Base-by-base conservation (phyloP, 108 stramenopile genomes). In the Nannochloropsis gaditana region DNA sequence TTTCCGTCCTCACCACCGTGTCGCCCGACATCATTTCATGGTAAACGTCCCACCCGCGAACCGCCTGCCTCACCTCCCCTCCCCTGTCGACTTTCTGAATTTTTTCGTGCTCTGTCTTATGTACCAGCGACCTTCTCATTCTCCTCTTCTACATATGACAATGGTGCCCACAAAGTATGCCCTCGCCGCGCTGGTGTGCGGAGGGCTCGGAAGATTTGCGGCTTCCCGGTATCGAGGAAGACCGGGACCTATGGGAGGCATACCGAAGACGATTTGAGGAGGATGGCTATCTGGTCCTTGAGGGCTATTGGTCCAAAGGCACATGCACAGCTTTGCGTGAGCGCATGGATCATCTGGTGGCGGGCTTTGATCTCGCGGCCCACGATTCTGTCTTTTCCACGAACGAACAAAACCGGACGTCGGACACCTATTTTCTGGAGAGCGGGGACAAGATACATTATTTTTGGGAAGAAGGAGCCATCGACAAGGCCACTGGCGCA, bases 381-480 rank as follows among this genome's bases (percentile, higher is more conserved):
- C 45, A 84, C 43, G 42, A 84, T 21, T 86, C 90, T 9, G 82
- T 89, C 31, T 90, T 90, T 44, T 45, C 90, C 21, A 90, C 90
- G 21, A 45, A 90, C 44, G 90, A 90, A 43, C 44, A 83, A 15
- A 89, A 84, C 9, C 88, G 89, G 44, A 45, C 86, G 21, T 83
- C 83, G 47, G 90, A 90, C 81, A 87, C 85, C 1, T 90, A 90
- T 47, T 90, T 90, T 44, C 87, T 90, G 11, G 89, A 82, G 15
- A 90, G 89, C 42, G 87, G 89, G 8, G 84, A 89, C 82, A 88
- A 89, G 87, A 86, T 90, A 21, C 89, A 86, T 5, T 90, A 84
- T 21, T 90, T 90, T 44, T 90, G 87, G 87, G 90, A 90, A 44
- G 85, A 85, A 21, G 87, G 85, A 21, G 89, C 90, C 44, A 87